A percentile compares a stretch with the other conserved stretches of the same genome.
These are phyloP conservation scores for Russula olivacea DNA, from an alignment of 768 basidiomycete species.

Conservation along the genomic window DNA sequence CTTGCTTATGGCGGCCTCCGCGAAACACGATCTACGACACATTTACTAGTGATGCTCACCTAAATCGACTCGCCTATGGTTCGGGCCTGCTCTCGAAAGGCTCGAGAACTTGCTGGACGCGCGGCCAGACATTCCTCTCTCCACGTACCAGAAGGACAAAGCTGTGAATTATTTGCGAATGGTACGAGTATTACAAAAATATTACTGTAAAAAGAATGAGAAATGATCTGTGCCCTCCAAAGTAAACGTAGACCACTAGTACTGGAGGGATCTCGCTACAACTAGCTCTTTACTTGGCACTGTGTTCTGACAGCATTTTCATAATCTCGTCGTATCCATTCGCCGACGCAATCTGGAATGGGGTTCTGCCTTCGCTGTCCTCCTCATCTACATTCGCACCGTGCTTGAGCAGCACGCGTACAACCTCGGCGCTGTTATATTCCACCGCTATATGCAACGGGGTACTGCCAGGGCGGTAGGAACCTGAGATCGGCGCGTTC, in stretches of 20 bases:
- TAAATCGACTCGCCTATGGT: no score
- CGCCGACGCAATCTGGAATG: not conserved
- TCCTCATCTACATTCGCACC: not conserved
- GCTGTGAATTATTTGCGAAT: no score
- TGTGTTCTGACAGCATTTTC: not conserved
- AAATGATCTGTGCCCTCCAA: not conserved
- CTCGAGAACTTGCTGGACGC: no score
- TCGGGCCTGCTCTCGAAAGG: no score
- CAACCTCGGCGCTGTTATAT: not conserved
- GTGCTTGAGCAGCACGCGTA: not conserved
- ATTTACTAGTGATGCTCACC: no score
- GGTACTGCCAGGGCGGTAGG: not conserved
- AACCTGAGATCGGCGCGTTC: not conserved
- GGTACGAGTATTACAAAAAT: no score
- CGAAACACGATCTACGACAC: no score
- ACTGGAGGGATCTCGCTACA: not conserved
- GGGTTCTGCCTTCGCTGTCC: not conserved
- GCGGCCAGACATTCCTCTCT: no score
- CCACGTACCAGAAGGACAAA: no score
- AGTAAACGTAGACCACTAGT: not conserved
- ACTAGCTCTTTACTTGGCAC: not conserved
- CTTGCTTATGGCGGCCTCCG: no score
- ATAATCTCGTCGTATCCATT: not conserved
- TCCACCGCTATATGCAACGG: not conserved
- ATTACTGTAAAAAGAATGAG: not conserved